phyloP scores from a whole-genome alignment of 129 eudicot genomes.

The Centella asiatica region DNA sequence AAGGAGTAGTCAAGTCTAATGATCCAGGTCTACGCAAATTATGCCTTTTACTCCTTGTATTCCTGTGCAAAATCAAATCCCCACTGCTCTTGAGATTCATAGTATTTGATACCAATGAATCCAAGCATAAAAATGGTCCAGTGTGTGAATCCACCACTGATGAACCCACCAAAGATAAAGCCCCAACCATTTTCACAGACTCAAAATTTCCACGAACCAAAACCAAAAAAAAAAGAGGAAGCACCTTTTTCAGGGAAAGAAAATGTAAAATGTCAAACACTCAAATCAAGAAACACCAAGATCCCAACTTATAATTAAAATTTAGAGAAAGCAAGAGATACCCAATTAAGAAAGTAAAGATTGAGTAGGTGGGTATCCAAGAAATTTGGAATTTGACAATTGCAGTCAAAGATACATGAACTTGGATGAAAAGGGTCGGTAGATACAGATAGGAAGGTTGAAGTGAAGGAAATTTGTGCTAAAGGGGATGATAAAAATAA shows the following conservation, averaged over 20 bases:
- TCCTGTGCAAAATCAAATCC: conserved; percentile 23
- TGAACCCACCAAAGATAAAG: conserved; percentile 61
- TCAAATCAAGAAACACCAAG: conserved; percentile 8
- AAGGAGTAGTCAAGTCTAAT: conserved; percentile 52
- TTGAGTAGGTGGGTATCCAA: conserved; percentile 28
- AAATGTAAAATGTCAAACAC: conserved; percentile 4
- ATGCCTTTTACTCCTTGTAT: conserved; percentile 31
- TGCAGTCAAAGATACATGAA: conserved; percentile 30
- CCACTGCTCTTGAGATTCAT: conserved; percentile 34
- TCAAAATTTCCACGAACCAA: conserved; percentile 1
- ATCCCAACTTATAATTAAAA: background rate
- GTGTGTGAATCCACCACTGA: conserved; percentile 66
- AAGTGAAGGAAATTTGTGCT: background rate
- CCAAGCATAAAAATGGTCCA: conserved; percentile 70
- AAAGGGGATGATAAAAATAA: background rate
- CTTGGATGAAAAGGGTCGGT: conserved; percentile 36
- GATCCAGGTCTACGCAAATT: conserved; percentile 28
- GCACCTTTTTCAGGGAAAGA: too few species aligned
- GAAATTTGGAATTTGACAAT: conserved; percentile 20
- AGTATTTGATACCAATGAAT: conserved; percentile 42
- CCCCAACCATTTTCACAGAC: conserved; percentile 58
- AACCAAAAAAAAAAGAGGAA: background rate
- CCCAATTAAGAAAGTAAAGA: conserved; percentile 27
- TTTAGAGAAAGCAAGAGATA: conserved; percentile 19
- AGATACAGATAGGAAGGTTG: conserved; percentile 27